Evolutionary conservation across 352 stramenopile species (phyloP).

Genomic region (Phytophthora cryptogea): DNA sequence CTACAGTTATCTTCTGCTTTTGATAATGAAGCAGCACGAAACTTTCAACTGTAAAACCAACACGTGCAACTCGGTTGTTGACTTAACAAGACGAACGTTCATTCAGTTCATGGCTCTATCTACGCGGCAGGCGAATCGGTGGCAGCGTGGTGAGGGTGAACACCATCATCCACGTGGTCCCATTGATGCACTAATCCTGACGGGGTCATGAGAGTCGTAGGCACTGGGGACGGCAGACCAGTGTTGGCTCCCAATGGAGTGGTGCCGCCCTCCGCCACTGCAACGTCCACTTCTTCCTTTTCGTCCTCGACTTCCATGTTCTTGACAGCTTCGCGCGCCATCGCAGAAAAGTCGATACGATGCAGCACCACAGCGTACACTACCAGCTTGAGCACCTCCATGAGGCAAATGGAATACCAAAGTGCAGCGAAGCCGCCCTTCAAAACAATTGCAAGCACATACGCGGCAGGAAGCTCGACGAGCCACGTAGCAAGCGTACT

Average conservation of each 20-base stretch:
- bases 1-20: not conserved
- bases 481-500: conserved; percentile 33
- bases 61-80: not conserved
- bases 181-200: conserved; percentile 29
- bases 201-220: conserved; percentile 32
- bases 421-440: conserved; percentile 27
- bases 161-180: conserved; percentile 30
- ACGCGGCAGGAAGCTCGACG: conserved; percentile 27
- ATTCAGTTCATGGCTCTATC: not conserved
- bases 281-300: conserved; percentile 26
- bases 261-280: conserved; percentile 26
- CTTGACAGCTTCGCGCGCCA: conserved; percentile 31
- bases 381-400: conserved; percentile 34
- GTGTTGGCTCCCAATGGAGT: conserved; percentile 31
- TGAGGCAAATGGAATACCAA: conserved; percentile 40
- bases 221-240: conserved; percentile 25
- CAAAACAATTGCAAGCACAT: conserved; percentile 27
- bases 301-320: conserved; percentile 37
- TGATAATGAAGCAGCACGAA: not conserved
- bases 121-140: conserved; percentile 8
- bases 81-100: not conserved
- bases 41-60: too few relatives aligned
- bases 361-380: conserved; percentile 29
- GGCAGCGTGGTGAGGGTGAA: conserved; percentile 13
- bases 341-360: conserved; percentile 26